Evolutionary conservation across 78 protist genomes (phyloP).

Genomic region (Acrasis kona): DNA sequence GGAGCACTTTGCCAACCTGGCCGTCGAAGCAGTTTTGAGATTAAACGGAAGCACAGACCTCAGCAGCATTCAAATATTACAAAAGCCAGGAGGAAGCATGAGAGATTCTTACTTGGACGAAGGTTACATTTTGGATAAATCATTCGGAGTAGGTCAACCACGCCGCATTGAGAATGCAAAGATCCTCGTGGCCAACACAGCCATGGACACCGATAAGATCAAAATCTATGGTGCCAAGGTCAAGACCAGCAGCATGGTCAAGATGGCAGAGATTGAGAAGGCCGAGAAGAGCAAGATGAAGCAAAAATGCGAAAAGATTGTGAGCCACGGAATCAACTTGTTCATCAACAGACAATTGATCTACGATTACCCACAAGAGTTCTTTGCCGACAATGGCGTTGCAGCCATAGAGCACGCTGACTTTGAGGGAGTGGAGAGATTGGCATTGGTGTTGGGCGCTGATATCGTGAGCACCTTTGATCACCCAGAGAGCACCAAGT

Average conservation of each 20-base stretch:
- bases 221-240: conserved; percentile 91
- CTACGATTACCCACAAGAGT: conserved; percentile 95
- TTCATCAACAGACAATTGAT: conserved; percentile 98
- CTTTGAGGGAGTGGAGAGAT: conserved; percentile 96
- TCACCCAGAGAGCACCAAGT: conserved; percentile 65
- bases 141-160: conserved; percentile 95
- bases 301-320: conserved; percentile 64
- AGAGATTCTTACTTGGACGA: conserved; percentile 90
- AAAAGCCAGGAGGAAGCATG: conserved; percentile 87
- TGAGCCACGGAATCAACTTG: conserved; percentile 72
- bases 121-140: conserved; percentile 95
- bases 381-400: conserved; percentile 76
- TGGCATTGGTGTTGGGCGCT: conserved; percentile 72
- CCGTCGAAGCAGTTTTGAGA: conserved; percentile 93
- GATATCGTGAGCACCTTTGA: conserved; percentile 97
- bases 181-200: conserved; percentile 95
- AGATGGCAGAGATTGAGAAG: conserved; percentile 85
- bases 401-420: conserved; percentile 97
- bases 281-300: conserved; percentile 90
- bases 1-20: conserved; percentile 86
- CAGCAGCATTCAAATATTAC: conserved; percentile 87
- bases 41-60: conserved; percentile 41
- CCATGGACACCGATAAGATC: conserved; percentile 99
- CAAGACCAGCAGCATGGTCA: conserved; percentile 55
- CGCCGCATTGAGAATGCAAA: conserved; percentile 77